Evolutionary conservation across 129 eudicot species (phyloP).

Genomic region (Helichrysum umbraculigerum): DNA sequence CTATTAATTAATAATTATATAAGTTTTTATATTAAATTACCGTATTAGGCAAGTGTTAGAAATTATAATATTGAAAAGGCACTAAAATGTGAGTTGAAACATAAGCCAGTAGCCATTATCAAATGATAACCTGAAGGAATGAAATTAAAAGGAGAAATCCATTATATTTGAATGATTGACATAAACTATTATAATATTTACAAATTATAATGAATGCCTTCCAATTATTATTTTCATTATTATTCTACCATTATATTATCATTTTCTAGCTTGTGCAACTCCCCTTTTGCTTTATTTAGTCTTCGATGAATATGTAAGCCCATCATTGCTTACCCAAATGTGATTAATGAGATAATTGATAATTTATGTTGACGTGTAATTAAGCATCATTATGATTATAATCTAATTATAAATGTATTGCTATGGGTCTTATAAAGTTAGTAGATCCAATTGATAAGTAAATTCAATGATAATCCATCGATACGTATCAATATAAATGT

Average conservation of each 20-base stretch:
- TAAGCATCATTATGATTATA: too few species aligned
- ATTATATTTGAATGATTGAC: slow-evolving; percentile 42
- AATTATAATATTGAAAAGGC: background rate
- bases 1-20: too few species aligned
- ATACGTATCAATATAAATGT: too few species aligned
- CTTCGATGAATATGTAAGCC: slow-evolving; percentile 25
- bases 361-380: too few species aligned
- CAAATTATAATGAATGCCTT: background rate
- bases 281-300: slow-evolving; percentile 35
- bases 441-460: too few species aligned
- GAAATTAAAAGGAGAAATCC: slow-evolving; percentile 6
- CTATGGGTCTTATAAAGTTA: too few species aligned
- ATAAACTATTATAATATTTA: slow-evolving; percentile 5
- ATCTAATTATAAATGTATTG: too few species aligned
- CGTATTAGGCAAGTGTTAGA: too few species aligned
- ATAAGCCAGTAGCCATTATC: slow-evolving; percentile 27
- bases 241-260: slow-evolving; percentile 27
- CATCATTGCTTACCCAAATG: slow-evolving; percentile 19
- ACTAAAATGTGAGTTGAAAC: slow-evolving; percentile 27
- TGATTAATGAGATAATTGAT: too few species aligned
- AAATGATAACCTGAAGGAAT: slow-evolving; percentile 33
- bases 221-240: background rate
- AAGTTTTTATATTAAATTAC: too few species aligned
- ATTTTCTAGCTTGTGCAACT: slow-evolving; percentile 28
- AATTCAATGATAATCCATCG: too few species aligned